Evolutionary conservation across 768 basidiomycete genomes (phyloP), one percentile per base, ranked within the genome.

Genomic region (Trametes villosa): DNA sequence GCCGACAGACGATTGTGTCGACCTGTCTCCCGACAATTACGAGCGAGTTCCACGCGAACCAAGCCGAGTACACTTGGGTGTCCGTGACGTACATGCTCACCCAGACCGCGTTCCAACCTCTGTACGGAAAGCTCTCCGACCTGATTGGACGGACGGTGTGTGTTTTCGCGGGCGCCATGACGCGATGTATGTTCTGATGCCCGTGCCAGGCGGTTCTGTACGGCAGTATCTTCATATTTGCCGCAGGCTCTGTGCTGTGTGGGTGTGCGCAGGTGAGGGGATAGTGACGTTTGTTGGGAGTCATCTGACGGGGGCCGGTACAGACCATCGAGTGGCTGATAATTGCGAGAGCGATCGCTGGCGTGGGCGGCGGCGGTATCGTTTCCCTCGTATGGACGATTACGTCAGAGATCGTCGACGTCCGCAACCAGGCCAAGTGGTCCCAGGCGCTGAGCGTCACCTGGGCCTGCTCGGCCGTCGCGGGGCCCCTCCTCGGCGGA

Each of bases 351-450:
- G 80, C 76, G 51, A 59, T 83, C 54, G 88, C 91, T 60, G 92
- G 92, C 42, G 78, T 91, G 59, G 92, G 92, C n/a, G 92, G 88
- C 17, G 92, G 92, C 34, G 92, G 92, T 9, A 92, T 94, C 64
- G 92, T 93, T 59, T 85, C 85, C 70, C 82, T 88, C 42, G 91
- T 94, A 34, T 94, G 92, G 92, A 85, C 91, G 24, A 87, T 94
- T 59, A 92, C 90, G 45, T 83, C 91, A 64, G 92, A 94, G 71
- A 86, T 94, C 59, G 92, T 94, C 41, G 85, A 87, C 71, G 80
- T 85, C 29, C 79, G 77, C 61, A 77, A 81, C 59, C 84, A 90
- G 58, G 87, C 91, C 49, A 91, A 86, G 71, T 94, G 91, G 92
- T 91, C 89, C 12, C 89, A 91, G 72, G 90, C 90, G 20, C 80